A percentile compares a stretch with the other conserved stretches of the same genome.
phyloP scores from a whole-genome alignment of 2,329 filamentous ascomycete species.

The Exserohilum rostratum region DNA sequence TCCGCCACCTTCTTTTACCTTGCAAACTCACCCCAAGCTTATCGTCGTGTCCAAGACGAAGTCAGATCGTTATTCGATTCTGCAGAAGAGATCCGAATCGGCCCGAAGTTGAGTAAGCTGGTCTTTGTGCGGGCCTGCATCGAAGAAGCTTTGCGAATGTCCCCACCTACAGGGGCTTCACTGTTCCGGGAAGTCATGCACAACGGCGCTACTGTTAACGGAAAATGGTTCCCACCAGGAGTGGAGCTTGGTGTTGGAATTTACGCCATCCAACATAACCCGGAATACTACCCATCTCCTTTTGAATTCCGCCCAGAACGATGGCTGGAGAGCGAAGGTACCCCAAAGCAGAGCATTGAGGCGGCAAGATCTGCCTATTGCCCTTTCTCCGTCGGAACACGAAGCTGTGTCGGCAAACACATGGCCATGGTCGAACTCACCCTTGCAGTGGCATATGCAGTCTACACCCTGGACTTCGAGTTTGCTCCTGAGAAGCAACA shows the following conservation, averaged over 20 bases:
- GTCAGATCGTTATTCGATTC: conserved; percentile 22
- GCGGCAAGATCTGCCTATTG: conserved; percentile 57
- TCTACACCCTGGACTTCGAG: not conserved
- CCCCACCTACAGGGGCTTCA: conserved; percentile 26
- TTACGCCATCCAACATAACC: conserved; percentile 36
- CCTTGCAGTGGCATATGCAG: not conserved
- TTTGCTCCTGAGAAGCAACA: not conserved
- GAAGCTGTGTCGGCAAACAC: conserved; percentile 71
- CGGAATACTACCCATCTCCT: conserved; percentile 23
- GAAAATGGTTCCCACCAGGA: conserved; percentile 28
- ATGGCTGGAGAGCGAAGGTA: conserved; percentile 26
- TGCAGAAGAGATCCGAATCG: conserved; percentile 25
- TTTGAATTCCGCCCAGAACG: conserved; percentile 27
- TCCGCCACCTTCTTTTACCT: conserved; percentile 49
- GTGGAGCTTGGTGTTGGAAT: conserved; percentile 27
- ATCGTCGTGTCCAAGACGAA: conserved; percentile 22
- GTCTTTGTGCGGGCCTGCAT: conserved; percentile 40
- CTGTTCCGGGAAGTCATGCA: conserved; percentile 29
- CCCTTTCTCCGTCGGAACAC: conserved; percentile 70
- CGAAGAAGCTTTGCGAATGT: conserved; percentile 42
- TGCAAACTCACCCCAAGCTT: conserved; percentile 35
- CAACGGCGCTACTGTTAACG: conserved; percentile 29
- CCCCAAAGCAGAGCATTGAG: conserved; percentile 7
- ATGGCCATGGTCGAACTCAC: conserved; percentile 32
- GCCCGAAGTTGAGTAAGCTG: conserved; percentile 25